Percentiles rank a stretch among this genome's conserved stretches.
These are phyloP conservation scores for Silene conica DNA, from an alignment of 148 eudicot species.

Conservation along the genomic window DNA sequence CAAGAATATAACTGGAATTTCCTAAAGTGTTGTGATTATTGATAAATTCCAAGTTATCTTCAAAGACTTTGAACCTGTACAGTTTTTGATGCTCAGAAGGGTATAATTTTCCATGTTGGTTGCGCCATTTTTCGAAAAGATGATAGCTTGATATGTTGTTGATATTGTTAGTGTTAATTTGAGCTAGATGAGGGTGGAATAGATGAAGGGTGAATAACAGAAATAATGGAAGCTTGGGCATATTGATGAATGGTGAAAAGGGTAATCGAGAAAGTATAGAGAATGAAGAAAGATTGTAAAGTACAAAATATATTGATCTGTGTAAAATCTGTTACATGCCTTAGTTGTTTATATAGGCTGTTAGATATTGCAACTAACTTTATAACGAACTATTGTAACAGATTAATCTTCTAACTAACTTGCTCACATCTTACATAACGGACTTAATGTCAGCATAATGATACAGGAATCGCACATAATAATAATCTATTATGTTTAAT, in stretches of 20 bases:
- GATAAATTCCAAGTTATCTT: constrained; percentile 56
- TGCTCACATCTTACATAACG: too few species aligned
- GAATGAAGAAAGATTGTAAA: too few species aligned
- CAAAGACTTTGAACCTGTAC: constrained; percentile 52
- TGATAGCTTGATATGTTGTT: constrained; percentile 31
- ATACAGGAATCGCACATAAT: too few species aligned
- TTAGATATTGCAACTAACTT: too few species aligned
- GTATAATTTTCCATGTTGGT: constrained; percentile 48
- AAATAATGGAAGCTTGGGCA: constrained; percentile 2
- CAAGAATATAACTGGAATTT: constrained; percentile 54
- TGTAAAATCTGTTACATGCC: too few species aligned
- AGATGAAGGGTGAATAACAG: constrained; percentile 6
- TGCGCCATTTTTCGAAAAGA: constrained; percentile 71
- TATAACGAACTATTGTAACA: too few species aligned
- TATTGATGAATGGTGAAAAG: not conserved
- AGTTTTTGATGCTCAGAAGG: constrained; percentile 53
- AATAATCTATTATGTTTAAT: too few species aligned
- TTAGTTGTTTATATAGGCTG: too few species aligned
- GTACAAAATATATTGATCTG: too few species aligned
- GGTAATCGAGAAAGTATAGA: not conserved
- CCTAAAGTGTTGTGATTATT: constrained; percentile 40
- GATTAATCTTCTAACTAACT: too few species aligned
- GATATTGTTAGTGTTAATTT: not conserved
- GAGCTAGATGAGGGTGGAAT: constrained; percentile 9
- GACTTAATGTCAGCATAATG: too few species aligned